phyloP scores from a whole-genome alignment of 345 rosid genomes.

The Turnera subulata region DNA sequence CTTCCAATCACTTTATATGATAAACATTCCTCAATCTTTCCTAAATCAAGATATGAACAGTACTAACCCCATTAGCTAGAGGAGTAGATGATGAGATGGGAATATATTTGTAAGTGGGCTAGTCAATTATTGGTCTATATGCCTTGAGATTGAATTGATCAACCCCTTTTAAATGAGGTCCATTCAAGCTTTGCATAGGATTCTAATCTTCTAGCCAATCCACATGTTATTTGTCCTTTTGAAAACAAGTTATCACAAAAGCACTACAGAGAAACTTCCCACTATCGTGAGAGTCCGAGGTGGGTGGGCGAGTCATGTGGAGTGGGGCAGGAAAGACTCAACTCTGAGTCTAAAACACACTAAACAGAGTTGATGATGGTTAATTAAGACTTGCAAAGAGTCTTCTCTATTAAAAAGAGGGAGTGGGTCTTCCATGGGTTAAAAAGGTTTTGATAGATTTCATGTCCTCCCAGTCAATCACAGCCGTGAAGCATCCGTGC shows the following conservation, averaged over 20 bases:
- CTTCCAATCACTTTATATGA: not conserved
- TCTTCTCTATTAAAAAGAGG: not conserved
- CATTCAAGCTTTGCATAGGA: slow-evolving; percentile 43
- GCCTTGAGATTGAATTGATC: slow-evolving; percentile 5
- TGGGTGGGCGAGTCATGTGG: slow-evolving; percentile 26
- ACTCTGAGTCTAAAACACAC: not conserved
- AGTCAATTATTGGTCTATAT: slow-evolving; percentile 36
- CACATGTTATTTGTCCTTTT: slow-evolving; percentile 30
- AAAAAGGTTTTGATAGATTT: slow-evolving; percentile 1
- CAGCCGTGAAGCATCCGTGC: slow-evolving; percentile 21
- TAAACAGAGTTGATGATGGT: not conserved
- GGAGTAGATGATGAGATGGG: no score
- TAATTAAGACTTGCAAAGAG: slow-evolving; percentile 9
- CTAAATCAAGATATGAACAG: no score
- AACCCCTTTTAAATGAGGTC: slow-evolving; percentile 25
- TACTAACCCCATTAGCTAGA: no score
- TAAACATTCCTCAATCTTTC: not conserved
- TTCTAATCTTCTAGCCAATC: slow-evolving; percentile 35
- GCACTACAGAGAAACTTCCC: slow-evolving; percentile 24
- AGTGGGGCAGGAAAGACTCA: slow-evolving; percentile 9
- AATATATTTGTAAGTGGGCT: not conserved
- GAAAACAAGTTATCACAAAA: slow-evolving; percentile 13
- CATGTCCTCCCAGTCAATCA: slow-evolving; percentile 20
- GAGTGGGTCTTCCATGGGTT: slow-evolving; percentile 2
- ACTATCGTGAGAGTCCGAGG: slow-evolving; percentile 27